Evolutionary conservation across 2,329 filamentous ascomycete genomes (phyloP).

Genomic region (Claviceps africana): DNA sequence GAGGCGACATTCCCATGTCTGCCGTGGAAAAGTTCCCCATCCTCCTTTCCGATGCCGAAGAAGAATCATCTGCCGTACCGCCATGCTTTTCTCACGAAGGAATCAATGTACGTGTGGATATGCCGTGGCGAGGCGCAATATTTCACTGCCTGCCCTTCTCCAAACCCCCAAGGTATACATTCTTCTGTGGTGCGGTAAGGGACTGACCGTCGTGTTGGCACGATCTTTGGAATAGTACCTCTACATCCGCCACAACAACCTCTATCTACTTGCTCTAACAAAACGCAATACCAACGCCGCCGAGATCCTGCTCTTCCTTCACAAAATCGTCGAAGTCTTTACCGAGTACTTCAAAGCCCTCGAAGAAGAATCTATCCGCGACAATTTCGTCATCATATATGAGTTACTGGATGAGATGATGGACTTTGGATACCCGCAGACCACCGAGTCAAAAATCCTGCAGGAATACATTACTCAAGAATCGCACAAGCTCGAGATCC

Average conservation of each 20-base stretch:
- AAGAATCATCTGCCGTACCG: conserved; percentile 93
- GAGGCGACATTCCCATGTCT: conserved; percentile 97
- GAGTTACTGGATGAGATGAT: conserved; percentile 99
- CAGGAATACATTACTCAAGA: conserved; percentile 99
- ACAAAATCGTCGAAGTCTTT: conserved; percentile 97
- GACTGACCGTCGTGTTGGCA: background rate
- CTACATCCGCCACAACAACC: conserved; percentile 98
- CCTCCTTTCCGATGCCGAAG: conserved; percentile 93
- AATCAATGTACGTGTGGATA: conserved; percentile 62
- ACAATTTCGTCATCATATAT: conserved; percentile 99
- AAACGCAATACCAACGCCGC: conserved; percentile 98
- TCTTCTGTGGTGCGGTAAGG: background rate
- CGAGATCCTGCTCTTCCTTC: conserved; percentile 94
- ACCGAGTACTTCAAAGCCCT: conserved; percentile 99
- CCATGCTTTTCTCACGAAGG: conserved; percentile 98
- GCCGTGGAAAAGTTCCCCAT: conserved; percentile 96
- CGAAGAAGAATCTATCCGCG: conserved; percentile 94
- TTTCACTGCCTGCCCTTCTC: background rate
- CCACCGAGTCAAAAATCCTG: conserved; percentile 94
- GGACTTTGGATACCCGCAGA: conserved; percentile 99
- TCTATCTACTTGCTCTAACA: conserved; percentile 92
- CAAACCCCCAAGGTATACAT: background rate
- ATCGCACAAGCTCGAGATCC: conserved; percentile 94
- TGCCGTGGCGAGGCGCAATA: background rate
- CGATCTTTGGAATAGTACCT: conserved; percentile 52